Conservation (phyloP, 192 early-diverging fungal species). For the Funneliformis geosporum region DNA sequence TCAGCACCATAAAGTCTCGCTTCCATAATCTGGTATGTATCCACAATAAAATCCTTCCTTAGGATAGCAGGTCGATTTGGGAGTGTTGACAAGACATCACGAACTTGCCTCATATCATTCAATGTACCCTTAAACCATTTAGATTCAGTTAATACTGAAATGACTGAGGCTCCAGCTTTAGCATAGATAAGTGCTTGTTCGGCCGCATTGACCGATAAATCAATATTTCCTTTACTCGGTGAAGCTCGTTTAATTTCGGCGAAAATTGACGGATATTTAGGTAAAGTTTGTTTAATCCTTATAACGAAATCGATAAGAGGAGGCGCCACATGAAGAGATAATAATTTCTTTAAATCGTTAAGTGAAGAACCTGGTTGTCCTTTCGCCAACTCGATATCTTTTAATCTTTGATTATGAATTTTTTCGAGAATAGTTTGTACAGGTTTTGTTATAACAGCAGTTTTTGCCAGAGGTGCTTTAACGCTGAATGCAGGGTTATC, state of each 20-base stretch:
- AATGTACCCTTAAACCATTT: slow-evolving; percentile 98
- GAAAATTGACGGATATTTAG: slow-evolving; percentile 69
- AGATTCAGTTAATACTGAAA: slow-evolving; percentile 98
- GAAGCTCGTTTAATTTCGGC: slow-evolving; percentile 99
- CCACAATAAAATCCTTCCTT: slow-evolving; percentile 96
- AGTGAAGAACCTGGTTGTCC: slow-evolving; percentile 71
- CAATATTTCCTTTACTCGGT: slow-evolving; percentile 93
- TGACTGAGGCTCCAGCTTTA: slow-evolving; percentile 84
- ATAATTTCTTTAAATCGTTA: slow-evolving; percentile 65
- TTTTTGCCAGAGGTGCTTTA: slow-evolving; percentile 44
- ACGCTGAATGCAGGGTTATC: slow-evolving; percentile 57
- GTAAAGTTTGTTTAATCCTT: slow-evolving; percentile 62
- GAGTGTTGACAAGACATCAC: slow-evolving; percentile 60
- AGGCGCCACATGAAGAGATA: slow-evolving; percentile 75
- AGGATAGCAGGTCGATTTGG: slow-evolving; percentile 87
- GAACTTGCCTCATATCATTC: slow-evolving; percentile 89
- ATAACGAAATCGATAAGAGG: slow-evolving; percentile 75
- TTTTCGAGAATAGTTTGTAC: slow-evolving; percentile 73
- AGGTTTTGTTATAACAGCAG: slow-evolving; percentile 38
- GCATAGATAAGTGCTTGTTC: slow-evolving; percentile 87
- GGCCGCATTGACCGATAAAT: slow-evolving; percentile 79
- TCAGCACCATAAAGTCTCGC: slow-evolving; percentile 95
- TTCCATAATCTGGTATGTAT: slow-evolving; percentile 95
- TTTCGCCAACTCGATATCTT: slow-evolving; percentile 75
- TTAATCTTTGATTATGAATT: slow-evolving; percentile 79